A percentile compares a stretch with the other conserved stretches of the same genome.
phyloP scores from a whole-genome alignment of 1,284 basidiomycete species.

The Microstroma glucosiphilum region DNA sequence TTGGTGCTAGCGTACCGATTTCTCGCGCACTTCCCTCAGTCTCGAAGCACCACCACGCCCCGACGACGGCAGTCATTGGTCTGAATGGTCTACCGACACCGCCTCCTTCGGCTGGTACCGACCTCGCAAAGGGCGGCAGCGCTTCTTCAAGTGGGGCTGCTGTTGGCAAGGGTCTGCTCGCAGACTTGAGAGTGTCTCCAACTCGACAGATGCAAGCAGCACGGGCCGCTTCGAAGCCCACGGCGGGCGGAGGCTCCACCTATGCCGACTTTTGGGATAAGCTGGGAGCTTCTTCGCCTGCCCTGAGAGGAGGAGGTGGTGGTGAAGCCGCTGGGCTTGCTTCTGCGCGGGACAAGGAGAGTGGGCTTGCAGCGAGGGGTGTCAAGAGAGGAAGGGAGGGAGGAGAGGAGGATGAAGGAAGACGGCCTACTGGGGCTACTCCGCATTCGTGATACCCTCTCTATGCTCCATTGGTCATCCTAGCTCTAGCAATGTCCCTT shows the following conservation, averaged over 20 bases:
- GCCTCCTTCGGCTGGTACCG: not conserved
- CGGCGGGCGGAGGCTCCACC: not conserved
- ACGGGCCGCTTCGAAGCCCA: not conserved
- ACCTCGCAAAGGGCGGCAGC: not conserved
- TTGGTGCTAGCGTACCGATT: not conserved
- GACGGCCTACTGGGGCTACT: too few relatives aligned
- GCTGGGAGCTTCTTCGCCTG: not conserved
- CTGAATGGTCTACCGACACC: not conserved
- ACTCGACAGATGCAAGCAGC: not conserved
- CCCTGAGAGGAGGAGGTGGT: too few relatives aligned
- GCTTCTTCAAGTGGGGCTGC: not conserved
- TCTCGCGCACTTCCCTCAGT: not conserved
- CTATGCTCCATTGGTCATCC: too few relatives aligned
- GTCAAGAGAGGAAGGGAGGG: too few relatives aligned
- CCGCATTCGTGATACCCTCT: too few relatives aligned
- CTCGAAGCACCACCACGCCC: not conserved
- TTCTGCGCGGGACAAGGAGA: too few relatives aligned
- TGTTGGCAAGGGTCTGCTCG: not conserved
- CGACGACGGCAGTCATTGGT: not conserved
- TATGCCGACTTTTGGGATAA: constrained; percentile 5
- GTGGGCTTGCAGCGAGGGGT: too few relatives aligned
- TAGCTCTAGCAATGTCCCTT: too few relatives aligned
- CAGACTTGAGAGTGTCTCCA: not conserved
- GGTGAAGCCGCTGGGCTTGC: too few relatives aligned
- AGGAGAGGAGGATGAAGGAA: too few relatives aligned